Evolutionary conservation across 1,139 yeast species (phyloP).

Genomic region (Pichia sp.): DNA sequence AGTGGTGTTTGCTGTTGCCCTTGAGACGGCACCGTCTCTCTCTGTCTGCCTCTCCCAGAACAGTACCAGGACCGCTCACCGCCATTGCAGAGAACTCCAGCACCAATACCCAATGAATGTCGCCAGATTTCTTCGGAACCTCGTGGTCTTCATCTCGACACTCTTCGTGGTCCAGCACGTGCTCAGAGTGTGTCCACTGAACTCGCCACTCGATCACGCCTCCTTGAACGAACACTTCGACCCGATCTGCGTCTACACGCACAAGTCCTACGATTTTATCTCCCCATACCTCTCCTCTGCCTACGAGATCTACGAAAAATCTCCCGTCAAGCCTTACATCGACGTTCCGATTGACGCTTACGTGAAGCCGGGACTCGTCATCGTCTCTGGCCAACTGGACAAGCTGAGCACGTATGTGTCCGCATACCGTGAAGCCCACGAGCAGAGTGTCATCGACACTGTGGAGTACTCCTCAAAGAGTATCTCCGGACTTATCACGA

Average conservation of each 20-base stretch:
- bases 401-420: constrained; percentile 1
- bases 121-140: constrained; percentile 5
- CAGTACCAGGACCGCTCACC: neutral
- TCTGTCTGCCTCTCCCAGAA: neutral
- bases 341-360: constrained; percentile 8
- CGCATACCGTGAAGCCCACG: constrained; percentile 12
- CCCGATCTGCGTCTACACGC: constrained; percentile 24
- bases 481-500: constrained; percentile 4
- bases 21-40: neutral
- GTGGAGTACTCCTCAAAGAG: constrained; percentile 9
- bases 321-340: constrained; percentile 26
- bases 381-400: neutral
- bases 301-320: constrained; percentile 16
- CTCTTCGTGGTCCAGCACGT: constrained; percentile 13
- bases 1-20: neutral
- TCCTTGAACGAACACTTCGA: constrained; percentile 7
- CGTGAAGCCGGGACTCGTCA: constrained; percentile 6
- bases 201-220: constrained; percentile 2
- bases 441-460: constrained; percentile 7
- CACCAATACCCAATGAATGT: constrained; percentile 11
- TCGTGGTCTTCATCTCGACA: constrained; percentile 7
- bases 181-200: constrained; percentile 12
- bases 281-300: constrained; percentile 16
- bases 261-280: constrained; percentile 15
- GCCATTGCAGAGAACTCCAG: neutral